Evolutionary conservation across 176 grass and related monocot species (phyloP), one percentile per base, ranked within the genome.

Genomic region (Carex parvula): DNA sequence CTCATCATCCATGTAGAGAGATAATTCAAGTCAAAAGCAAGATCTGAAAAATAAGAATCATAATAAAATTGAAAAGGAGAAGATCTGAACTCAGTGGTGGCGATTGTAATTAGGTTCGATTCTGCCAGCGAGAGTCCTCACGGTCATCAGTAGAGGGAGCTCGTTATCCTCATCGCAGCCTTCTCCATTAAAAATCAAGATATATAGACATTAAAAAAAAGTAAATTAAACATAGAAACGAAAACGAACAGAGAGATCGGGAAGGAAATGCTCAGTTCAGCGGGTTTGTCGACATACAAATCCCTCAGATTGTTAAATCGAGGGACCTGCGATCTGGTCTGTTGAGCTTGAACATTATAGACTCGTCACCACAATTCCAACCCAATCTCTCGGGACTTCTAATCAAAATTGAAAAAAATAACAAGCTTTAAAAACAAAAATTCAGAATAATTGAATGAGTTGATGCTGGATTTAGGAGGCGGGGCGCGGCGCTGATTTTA

Each of bases 71-170:
- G n/a, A 57, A 54, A 84, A n/a, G 14, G 60, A 41, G 39, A 17
- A 37, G 18, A 87, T 76, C 0, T 33, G 12, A 85, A 84, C 92
- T 98, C 92, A 98, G 92, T 85, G 64, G 70, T 90, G 92, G 95
- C 95, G 66, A 75, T 53, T 81, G 14, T 21, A 2, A 26, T 65
- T 90, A 85, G 92, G 95, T 95, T 98, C 92, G 95, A 98, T 98
- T 98, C 92, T 89, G 91, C 95, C 89, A 93, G 95, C 95, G n/a
- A 77, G 71, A 85, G 70, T 93, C 95, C 68, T 91, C 92, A 95
- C 81, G 83, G 24, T 70, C 7, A 85, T 94, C 95, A 95, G 95
- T 88, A 98, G 95, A 98, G 95, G 95, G 92, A 98, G 95, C 95
- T 94, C 90, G 53, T 85, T 93, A 76, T 98, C 95, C 86, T 95